These are phyloP conservation scores for Citrullus amarus DNA, from an alignment of 306 rosid species.

Conservation along the genomic window DNA sequence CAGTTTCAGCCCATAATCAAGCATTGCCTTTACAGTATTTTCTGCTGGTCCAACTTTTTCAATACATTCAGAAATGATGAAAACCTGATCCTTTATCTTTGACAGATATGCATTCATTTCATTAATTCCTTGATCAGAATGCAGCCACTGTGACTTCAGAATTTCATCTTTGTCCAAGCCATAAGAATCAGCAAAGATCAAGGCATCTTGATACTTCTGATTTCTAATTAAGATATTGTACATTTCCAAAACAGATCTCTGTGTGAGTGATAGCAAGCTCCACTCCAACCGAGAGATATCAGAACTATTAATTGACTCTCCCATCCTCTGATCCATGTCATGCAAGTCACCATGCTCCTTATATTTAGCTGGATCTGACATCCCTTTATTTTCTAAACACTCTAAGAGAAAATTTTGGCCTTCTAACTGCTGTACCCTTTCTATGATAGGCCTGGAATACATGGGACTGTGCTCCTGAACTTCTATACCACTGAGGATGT, in stretches of 20 bases:
- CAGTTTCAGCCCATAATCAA: slow-evolving; percentile 59
- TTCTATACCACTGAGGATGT: slow-evolving; percentile 51
- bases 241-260: slow-evolving; percentile 78
- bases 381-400: slow-evolving; percentile 32
- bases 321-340: slow-evolving; percentile 39
- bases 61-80: slow-evolving; percentile 72
- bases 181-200: slow-evolving; percentile 61
- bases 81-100: slow-evolving; percentile 54
- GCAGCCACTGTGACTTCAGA: slow-evolving; percentile 90
- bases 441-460: slow-evolving; percentile 62
- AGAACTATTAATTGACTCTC: slow-evolving; percentile 34
- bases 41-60: slow-evolving; percentile 79
- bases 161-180: slow-evolving; percentile 77
- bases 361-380: slow-evolving; percentile 20
- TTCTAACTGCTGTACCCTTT: slow-evolving; percentile 36
- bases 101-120: slow-evolving; percentile 53
- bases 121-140: slow-evolving; percentile 56
- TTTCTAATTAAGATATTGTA: slow-evolving; percentile 45
- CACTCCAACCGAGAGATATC: slow-evolving; percentile 59
- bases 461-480: slow-evolving; percentile 47
- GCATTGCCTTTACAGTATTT: slow-evolving; percentile 64
- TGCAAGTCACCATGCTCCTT: slow-evolving; percentile 27
- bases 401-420: slow-evolving; percentile 65
- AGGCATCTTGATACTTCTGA: slow-evolving; percentile 58
- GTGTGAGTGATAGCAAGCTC: slow-evolving; percentile 61